Conservation (phyloP, 805 yeast genomes). For the Cyberlindnera xishuangbannaensis region DNA sequence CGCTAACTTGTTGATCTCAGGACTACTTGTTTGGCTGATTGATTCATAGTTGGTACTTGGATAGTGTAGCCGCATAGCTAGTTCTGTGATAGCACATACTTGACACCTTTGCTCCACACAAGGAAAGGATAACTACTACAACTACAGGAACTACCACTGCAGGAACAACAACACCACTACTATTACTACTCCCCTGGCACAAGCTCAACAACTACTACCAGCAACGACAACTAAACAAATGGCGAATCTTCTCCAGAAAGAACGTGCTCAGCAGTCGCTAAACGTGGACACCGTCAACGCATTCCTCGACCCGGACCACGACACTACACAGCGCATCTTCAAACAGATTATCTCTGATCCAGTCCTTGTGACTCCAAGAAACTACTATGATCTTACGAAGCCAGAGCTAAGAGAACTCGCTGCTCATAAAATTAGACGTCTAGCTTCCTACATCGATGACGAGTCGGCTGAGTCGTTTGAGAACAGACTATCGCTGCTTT, state of each 20-base stretch:
- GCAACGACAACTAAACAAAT: no score
- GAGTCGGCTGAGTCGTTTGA: slow-evolving; percentile 39
- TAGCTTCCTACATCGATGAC: slow-evolving; percentile 53
- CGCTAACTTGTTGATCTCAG: no score
- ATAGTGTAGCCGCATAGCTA: no score
- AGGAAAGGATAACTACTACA: no score
- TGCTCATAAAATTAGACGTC: slow-evolving; percentile 54
- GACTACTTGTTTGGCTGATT: no score
- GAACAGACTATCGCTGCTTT: slow-evolving; percentile 52
- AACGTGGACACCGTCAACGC: slow-evolving; percentile 43
- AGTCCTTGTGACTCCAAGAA: slow-evolving; percentile 44
- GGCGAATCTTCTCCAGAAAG: slow-evolving; percentile 29
- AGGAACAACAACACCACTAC: no score
- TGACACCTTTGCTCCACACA: no score
- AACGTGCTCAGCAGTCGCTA: slow-evolving; percentile 39
- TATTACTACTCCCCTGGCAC: no score
- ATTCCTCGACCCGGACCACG: slow-evolving; percentile 47
- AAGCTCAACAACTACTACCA: no score
- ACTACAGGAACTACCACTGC: no score
- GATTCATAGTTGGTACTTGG: no score
- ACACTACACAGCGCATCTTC: slow-evolving; percentile 42
- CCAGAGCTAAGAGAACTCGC: slow-evolving; percentile 53
- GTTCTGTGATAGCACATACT: no score
- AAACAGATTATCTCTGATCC: slow-evolving; percentile 67
- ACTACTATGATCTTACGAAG: slow-evolving; percentile 54